These are phyloP conservation scores for Aeminium ludgeri DNA, from an alignment of 495 filamentous ascomycete species.

Conservation along the genomic window DNA sequence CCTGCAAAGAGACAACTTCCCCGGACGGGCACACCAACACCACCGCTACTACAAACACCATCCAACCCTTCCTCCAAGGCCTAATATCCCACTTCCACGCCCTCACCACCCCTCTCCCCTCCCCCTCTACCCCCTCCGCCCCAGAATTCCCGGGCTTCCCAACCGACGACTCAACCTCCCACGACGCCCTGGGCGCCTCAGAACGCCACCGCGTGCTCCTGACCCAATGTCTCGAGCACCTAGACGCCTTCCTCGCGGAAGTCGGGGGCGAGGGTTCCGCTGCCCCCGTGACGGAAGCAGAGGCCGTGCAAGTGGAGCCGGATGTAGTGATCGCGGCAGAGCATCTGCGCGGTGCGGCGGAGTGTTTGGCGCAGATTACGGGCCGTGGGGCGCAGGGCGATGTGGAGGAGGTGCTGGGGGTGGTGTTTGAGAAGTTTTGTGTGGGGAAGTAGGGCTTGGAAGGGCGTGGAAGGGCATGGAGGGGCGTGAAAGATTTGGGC, in stretches of 20 bases:
- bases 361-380: conserved; percentile 66
- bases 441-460: conserved; percentile 44
- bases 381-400: conserved; percentile 75
- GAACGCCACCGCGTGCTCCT: conserved; percentile 77
- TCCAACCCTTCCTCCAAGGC: conserved; percentile 49
- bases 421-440: conserved; percentile 94
- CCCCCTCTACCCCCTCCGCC: too few relatives aligned
- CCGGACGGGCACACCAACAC: conserved; percentile 8
- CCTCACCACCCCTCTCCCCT: conserved; percentile 45
- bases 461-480: background rate
- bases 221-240: conserved; percentile 46
- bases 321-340: conserved; percentile 95
- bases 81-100: conserved; percentile 50
- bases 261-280: conserved; percentile 22
- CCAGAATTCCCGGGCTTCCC: conserved; percentile 16
- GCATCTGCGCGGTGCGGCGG: conserved; percentile 65
- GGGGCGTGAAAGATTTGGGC: background rate
- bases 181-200: conserved; percentile 78
- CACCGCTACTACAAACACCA: conserved; percentile 40
- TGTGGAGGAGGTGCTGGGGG: conserved; percentile 90
- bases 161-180: conserved; percentile 35
- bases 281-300: conserved; percentile 19
- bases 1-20: conserved; percentile 35
- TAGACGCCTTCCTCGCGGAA: conserved; percentile 47
- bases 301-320: conserved; percentile 9